Percentiles rank a stretch among this genome's conserved stretches.
Conservation (phyloP, 2,329 filamentous ascomycete genomes). For the Hysterium pulicare region DNA sequence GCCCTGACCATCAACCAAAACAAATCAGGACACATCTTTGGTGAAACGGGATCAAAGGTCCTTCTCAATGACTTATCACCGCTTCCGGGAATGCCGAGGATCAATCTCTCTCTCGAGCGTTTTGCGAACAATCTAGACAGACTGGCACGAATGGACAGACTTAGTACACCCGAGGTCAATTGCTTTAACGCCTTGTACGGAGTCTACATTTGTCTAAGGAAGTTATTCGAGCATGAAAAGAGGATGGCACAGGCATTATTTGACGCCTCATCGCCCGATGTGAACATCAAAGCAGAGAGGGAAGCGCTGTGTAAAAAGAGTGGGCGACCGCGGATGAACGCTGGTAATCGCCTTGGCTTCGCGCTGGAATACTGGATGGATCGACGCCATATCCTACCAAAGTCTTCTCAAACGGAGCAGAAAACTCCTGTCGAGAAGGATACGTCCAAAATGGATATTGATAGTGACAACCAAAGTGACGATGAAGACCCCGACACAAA, state of each 20-base stretch:
- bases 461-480: slow-evolving; percentile 18
- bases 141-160: slow-evolving; percentile 65
- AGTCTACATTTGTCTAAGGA: slow-evolving; percentile 66
- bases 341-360: slow-evolving; percentile 63
- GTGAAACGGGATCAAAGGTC: slow-evolving; percentile 60
- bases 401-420: slow-evolving; percentile 17
- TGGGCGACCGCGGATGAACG: slow-evolving; percentile 70
- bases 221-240: slow-evolving; percentile 69
- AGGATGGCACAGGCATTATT: slow-evolving; percentile 37
- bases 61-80: slow-evolving; percentile 64
- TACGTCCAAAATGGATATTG: slow-evolving; percentile 36
- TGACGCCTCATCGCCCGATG: slow-evolving; percentile 35
- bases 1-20: slow-evolving; percentile 6
- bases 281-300: slow-evolving; percentile 50
- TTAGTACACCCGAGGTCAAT: slow-evolving; percentile 68
- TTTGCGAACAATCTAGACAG: slow-evolving; percentile 71
- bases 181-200: slow-evolving; percentile 75
- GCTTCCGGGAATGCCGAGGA: slow-evolving; percentile 56
- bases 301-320: slow-evolving; percentile 66
- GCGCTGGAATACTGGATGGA: slow-evolving; percentile 77
- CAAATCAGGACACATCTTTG: neutral
- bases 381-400: slow-evolving; percentile 46
- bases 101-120: slow-evolving; percentile 67
- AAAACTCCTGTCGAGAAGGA: slow-evolving; percentile 35
- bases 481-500: slow-evolving; percentile 40